Evolutionary conservation across 495 filamentous ascomycete species (phyloP).

Genomic region (Tuber brumale): DNA sequence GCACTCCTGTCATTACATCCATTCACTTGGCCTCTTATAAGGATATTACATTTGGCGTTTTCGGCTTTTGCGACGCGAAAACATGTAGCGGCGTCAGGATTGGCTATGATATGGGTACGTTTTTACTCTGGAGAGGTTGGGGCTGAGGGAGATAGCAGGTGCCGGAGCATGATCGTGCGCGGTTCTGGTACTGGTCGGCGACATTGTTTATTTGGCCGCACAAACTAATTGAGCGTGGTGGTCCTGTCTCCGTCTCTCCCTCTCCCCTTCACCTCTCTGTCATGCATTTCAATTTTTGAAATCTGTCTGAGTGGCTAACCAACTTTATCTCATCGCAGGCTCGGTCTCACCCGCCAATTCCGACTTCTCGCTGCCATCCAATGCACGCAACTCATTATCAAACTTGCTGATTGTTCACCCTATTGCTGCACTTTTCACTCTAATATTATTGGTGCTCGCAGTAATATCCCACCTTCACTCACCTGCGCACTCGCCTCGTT

Average conservation of each 20-base stretch:
- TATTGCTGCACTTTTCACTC: slow-evolving; percentile 75
- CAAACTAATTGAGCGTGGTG: not conserved
- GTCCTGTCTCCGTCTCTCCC: not conserved
- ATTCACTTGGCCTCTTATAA: slow-evolving; percentile 75
- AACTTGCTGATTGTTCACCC: slow-evolving; percentile 89
- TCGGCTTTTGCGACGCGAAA: slow-evolving; percentile 69
- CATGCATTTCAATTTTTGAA: not conserved
- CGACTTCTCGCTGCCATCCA: slow-evolving; percentile 67
- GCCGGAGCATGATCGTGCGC: slow-evolving; percentile 1
- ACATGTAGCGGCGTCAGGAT: slow-evolving; percentile 66
- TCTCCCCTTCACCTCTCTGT: not conserved
- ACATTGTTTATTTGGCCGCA: not conserved
- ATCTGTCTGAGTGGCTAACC: slow-evolving; percentile 11
- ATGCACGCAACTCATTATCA: slow-evolving; percentile 76
- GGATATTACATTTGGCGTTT: slow-evolving; percentile 80
- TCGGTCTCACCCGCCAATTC: slow-evolving; percentile 44
- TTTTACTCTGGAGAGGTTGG: slow-evolving; percentile 14
- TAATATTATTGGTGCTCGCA: slow-evolving; percentile 76
- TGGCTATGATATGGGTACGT: slow-evolving; percentile 81
- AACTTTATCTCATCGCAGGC: slow-evolving; percentile 44
- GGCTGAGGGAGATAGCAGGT: slow-evolving; percentile 1
- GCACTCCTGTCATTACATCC: slow-evolving; percentile 80
- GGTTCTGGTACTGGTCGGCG: slow-evolving; percentile 10
- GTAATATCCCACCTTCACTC: slow-evolving; percentile 77
- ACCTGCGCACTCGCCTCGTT: slow-evolving; percentile 88